A percentile compares a stretch with the other conserved stretches of the same genome.
Evolutionary conservation across 768 basidiomycete genomes (phyloP).

Genomic region (Pulveroboletus ravenelii): DNA sequence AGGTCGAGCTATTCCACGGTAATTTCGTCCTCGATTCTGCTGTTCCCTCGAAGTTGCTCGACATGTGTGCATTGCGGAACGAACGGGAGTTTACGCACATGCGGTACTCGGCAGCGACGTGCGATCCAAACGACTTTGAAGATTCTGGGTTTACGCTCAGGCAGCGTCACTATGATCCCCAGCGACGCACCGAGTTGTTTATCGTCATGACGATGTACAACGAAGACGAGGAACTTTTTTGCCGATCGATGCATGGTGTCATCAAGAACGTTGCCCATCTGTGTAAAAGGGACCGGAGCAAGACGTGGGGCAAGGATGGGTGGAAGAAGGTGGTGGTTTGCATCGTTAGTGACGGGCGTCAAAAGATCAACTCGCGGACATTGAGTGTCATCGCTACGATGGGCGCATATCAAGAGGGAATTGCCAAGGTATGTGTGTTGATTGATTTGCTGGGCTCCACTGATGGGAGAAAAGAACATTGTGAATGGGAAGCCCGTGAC

Average conservation of each 20-base stretch:
- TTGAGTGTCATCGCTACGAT: conserved; percentile 86
- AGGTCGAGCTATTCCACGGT: conserved; percentile 88
- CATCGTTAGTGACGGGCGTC: conserved; percentile 82
- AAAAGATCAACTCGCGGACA: conserved; percentile 80
- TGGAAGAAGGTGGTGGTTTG: conserved; percentile 99
- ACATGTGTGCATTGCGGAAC: conserved; percentile 69
- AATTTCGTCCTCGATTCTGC: conserved; percentile 90
- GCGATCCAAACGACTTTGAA: conserved; percentile 92
- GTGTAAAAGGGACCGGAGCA: conserved; percentile 78
- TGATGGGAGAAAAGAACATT: conserved; percentile 43
- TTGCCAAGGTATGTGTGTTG: conserved; percentile 62
- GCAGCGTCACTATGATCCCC: conserved; percentile 88
- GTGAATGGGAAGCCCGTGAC: conserved; percentile 80
- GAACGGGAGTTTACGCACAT: conserved; percentile 94
- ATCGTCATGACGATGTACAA: conserved; percentile 99
- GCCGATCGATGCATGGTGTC: conserved; percentile 91
- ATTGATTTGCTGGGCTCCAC: background rate
- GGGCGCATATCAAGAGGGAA: conserved; percentile 92
- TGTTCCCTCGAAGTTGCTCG: conserved; percentile 86
- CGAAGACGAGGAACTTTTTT: conserved; percentile 87
- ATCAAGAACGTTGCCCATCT: conserved; percentile 91
- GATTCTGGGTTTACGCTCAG: conserved; percentile 79
- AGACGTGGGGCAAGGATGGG: conserved; percentile 95
- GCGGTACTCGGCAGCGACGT: conserved; percentile 94
- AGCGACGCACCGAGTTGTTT: conserved; percentile 87